Conservation (phyloP, 139 green algal genomes). For the Picocystis salinarum region DNA sequence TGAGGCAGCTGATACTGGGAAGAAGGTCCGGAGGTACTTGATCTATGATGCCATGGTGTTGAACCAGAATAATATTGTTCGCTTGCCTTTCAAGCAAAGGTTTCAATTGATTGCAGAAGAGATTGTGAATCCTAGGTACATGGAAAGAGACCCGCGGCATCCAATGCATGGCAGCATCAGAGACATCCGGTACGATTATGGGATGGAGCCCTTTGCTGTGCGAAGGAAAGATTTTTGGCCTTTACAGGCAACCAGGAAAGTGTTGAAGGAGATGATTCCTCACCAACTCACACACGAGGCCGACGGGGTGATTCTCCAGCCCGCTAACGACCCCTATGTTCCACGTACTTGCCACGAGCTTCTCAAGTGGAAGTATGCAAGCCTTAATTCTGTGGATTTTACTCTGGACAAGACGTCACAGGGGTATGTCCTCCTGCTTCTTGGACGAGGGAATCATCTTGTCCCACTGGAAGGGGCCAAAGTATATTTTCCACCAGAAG, state of each 20-base stretch:
- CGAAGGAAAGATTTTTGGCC: constrained; percentile 77
- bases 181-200: constrained; percentile 24
- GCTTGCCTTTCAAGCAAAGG: constrained; percentile 34
- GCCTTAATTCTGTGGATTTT: constrained; percentile 95
- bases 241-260: constrained; percentile 19
- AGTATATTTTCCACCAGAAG: constrained; percentile 10
- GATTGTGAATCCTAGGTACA: neutral
- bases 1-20: constrained; percentile 23
- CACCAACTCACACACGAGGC: constrained; percentile 65
- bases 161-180: constrained; percentile 14
- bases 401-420: constrained; percentile 16
- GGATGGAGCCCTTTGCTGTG: constrained; percentile 45
- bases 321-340: constrained; percentile 46
- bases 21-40: constrained; percentile 31
- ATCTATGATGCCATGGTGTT: constrained; percentile 77
- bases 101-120: constrained; percentile 4
- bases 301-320: constrained; percentile 72
- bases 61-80: constrained; percentile 21
- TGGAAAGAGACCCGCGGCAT: constrained; percentile 4
- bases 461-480: constrained; percentile 8
- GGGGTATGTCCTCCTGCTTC: neutral
- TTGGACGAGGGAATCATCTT: constrained; percentile 6
- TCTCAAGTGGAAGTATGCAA: constrained; percentile 92
- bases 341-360: constrained; percentile 59
- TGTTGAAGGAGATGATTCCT: constrained; percentile 60